Evolutionary conservation across 2,329 filamentous ascomycete species (phyloP).

Genomic region (Trichoderma lentiforme): DNA sequence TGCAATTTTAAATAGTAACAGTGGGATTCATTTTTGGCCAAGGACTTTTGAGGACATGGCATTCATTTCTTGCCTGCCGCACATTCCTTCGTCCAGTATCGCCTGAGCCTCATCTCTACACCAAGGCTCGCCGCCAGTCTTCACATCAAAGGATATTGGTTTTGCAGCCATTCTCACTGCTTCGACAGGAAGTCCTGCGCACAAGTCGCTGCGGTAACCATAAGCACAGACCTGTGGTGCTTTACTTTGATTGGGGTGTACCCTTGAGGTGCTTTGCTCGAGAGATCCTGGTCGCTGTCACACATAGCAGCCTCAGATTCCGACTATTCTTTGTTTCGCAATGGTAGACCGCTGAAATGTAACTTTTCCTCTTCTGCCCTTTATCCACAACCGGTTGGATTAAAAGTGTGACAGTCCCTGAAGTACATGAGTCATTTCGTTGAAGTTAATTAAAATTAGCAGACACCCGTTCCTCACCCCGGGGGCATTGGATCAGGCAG

Average conservation of each 20-base stretch:
- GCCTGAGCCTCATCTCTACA: background rate
- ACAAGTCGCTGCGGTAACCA: background rate
- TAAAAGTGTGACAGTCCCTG: background rate
- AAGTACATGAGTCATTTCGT: too few species aligned
- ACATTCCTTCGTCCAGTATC: background rate
- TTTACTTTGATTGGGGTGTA: background rate
- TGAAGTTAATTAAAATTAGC: background rate
- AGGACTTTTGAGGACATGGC: background rate
- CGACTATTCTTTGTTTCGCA: background rate
- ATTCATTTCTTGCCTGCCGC: background rate
- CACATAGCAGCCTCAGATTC: background rate
- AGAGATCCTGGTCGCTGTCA: background rate
- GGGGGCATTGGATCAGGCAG: slow-evolving; percentile 12
- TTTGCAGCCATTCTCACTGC: background rate
- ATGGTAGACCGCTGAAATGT: background rate
- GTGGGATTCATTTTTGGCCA: background rate
- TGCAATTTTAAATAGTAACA: background rate
- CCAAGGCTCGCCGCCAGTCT: background rate
- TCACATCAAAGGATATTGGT: background rate
- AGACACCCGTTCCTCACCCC: background rate
- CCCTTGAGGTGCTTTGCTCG: background rate
- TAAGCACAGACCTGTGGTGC: background rate
- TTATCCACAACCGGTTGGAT: background rate
- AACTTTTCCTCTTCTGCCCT: background rate
- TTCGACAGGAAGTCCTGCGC: background rate